phyloP scores from a whole-genome alignment of 2,329 filamentous ascomycete species.

The Periglandula ipomoeae region DNA sequence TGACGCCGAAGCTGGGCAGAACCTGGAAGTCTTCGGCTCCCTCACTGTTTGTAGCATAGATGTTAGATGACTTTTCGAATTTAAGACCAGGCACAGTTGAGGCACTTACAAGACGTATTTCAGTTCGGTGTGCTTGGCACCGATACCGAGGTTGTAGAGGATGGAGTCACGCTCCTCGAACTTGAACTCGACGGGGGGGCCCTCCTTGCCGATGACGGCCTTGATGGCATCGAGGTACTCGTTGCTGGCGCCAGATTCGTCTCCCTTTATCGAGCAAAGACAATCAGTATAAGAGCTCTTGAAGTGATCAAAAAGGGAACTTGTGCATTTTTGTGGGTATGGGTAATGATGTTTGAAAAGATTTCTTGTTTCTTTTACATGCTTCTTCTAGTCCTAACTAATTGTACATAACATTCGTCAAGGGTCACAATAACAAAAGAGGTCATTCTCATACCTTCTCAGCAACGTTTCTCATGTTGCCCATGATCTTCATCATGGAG shows the following conservation, averaged over 20 bases:
- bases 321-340: background rate
- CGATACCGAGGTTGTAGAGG: conserved; percentile 91
- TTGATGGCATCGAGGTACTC: conserved; percentile 68
- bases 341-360: no score
- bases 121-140: conserved; percentile 83
- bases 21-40: conserved; percentile 87
- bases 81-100: background rate
- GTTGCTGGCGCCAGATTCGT: conserved; percentile 34
- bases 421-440: conserved; percentile 9
- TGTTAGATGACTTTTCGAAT: background rate
- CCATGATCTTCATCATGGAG: conserved; percentile 65
- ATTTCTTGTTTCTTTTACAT: conserved; percentile 3
- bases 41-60: conserved; percentile 41
- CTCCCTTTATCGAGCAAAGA: conserved; percentile 5
- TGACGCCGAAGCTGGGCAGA: conserved; percentile 89
- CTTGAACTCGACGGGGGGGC: conserved; percentile 63
- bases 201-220: conserved; percentile 61
- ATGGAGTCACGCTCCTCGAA: conserved; percentile 84
- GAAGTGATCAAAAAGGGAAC: background rate
- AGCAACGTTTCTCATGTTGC: conserved; percentile 74
- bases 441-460: conserved; percentile 47
- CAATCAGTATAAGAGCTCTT: background rate
- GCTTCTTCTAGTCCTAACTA: conserved; percentile 14
- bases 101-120: conserved; percentile 62
- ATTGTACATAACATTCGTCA: conserved; percentile 10